A percentile compares a stretch with the other conserved stretches of the same genome.
Conservation (phyloP, 2,329 filamentous ascomycete genomes). For the Talaromyces sp. region DNA sequence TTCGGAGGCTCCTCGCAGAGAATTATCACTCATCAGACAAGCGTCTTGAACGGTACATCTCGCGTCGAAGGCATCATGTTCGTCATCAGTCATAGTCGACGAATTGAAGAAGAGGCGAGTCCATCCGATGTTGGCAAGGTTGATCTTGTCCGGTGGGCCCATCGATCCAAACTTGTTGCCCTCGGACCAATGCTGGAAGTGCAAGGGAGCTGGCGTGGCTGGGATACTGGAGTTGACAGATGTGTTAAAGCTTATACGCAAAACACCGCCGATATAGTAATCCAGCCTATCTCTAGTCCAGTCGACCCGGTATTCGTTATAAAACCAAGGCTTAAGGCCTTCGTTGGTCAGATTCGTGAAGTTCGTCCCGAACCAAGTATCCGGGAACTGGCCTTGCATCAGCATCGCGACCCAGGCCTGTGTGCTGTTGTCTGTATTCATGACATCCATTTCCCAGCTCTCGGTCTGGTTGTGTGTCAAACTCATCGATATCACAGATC, state of each 20-base stretch:
- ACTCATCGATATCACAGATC: constrained; percentile 43
- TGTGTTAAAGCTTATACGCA: constrained; percentile 28
- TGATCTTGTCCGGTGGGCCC: constrained; percentile 38
- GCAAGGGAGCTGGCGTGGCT: constrained; percentile 37
- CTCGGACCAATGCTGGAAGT: constrained; percentile 46
- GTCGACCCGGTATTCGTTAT: constrained; percentile 43
- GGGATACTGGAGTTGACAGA: constrained; percentile 31
- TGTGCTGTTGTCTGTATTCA: constrained; percentile 37
- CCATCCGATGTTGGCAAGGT: constrained; percentile 41
- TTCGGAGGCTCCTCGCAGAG: constrained; percentile 26
- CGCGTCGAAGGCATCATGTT: constrained; percentile 19
- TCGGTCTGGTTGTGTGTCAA: constrained; percentile 43
- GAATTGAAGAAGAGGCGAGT: constrained; percentile 48
- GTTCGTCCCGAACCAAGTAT: constrained; percentile 32
- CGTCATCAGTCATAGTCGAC: constrained; percentile 31
- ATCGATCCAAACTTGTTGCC: constrained; percentile 41
- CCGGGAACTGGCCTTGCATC: constrained; percentile 34
- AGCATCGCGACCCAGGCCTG: constrained; percentile 37
- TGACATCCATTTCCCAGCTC: constrained; percentile 38
- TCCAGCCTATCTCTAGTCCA: constrained; percentile 41
- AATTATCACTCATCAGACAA: constrained; percentile 31
- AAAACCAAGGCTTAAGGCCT: constrained; percentile 36
- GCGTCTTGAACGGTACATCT: constrained; percentile 25
- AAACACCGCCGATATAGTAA: constrained; percentile 37
- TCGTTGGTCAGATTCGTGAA: constrained; percentile 33